Base-by-base conservation (phyloP, 371 early-diverging fungal genomes). In the Mucor saturninus region DNA sequence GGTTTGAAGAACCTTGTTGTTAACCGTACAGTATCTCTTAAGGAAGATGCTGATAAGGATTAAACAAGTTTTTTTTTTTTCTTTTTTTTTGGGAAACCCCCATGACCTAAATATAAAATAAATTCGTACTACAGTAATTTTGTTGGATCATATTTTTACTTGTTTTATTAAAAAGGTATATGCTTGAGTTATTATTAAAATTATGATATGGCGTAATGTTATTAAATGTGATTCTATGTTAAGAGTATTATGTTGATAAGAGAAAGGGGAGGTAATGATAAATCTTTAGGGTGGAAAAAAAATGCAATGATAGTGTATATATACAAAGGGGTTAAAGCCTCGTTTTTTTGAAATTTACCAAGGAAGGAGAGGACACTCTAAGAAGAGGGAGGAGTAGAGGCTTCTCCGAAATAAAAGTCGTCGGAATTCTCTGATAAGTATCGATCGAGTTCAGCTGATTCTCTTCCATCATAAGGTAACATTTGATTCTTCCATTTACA, bases 1-100 rank as follows among this genome's bases (percentile, higher is more conserved):
- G 80, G 72, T 61, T 58, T 78, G 39, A 74, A 77, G 63, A 74
- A 68, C 50, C 57, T 84, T 50, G 84, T 98, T n/a, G 74, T 98
- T 54, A 98, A 97, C 76, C 83, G 93, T 56, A 95, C 95, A 13
- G 96, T 97, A 28, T 87, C 91, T 21, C 83, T 98, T 52, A 96
- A 95, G 81, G 98, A 96, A 79, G 96, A 95, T 72, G 61, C 85
- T 42, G 89, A 88, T 58, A 95, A 95, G 69, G 76, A 74, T 63
- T 73, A 69, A 58, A 61, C 21, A 46, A 5, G 5, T 6, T 5
- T 30, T 30, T 49, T 50, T 31, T 28, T 11, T 50, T 50, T 50
- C 9, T 50, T 50, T 50, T 31, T 50, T 48, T 48, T 48, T 28
- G 4, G 28, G 29, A 29, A 30, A 50, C 11, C 10, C 11, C 10